Conservation (phyloP, 805 yeast species). For the Pichia thaimueangensis region DNA sequence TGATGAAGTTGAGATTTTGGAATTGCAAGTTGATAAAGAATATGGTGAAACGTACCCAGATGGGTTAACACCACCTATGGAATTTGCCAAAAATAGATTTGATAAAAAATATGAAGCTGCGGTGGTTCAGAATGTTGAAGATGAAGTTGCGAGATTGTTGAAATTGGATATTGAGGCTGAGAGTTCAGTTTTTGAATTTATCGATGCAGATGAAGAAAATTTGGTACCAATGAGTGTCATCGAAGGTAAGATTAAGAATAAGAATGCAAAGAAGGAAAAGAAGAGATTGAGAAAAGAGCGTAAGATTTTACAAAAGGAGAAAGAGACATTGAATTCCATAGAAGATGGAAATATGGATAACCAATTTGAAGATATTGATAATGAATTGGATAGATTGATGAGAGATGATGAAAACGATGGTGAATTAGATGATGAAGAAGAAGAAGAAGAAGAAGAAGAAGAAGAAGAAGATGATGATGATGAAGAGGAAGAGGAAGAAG, state of each 20-base stretch:
- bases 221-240: slow-evolving; percentile 32
- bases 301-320: slow-evolving; percentile 4
- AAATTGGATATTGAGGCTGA: slow-evolving; percentile 78
- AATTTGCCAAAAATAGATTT: slow-evolving; percentile 64
- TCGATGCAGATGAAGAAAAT: slow-evolving; percentile 35
- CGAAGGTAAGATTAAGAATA: slow-evolving; percentile 18
- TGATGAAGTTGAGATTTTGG: slow-evolving; percentile 39
- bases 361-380: slow-evolving; percentile 28
- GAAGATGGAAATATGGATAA: slow-evolving; percentile 22
- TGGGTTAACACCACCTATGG: slow-evolving; percentile 80
- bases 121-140: slow-evolving; percentile 72
- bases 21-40: slow-evolving; percentile 37
- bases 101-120: slow-evolving; percentile 63
- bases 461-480: slow-evolving; percentile 42
- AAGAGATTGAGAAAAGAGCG: slow-evolving; percentile 16
- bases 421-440: slow-evolving; percentile 28
- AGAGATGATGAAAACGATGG: slow-evolving; percentile 30
- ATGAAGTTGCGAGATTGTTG: slow-evolving; percentile 69
- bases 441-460: slow-evolving; percentile 36
- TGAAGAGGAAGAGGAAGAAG: slow-evolving; percentile 40
- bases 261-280: slow-evolving; percentile 21
- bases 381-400: slow-evolving; percentile 18
- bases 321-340: not conserved
- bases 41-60: slow-evolving; percentile 47
- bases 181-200: slow-evolving; percentile 66